A percentile compares a stretch with the other conserved stretches of the same genome.
phyloP scores from a whole-genome alignment of 1,284 basidiomycete genomes.

The Apiotrichum porosum region DNA sequence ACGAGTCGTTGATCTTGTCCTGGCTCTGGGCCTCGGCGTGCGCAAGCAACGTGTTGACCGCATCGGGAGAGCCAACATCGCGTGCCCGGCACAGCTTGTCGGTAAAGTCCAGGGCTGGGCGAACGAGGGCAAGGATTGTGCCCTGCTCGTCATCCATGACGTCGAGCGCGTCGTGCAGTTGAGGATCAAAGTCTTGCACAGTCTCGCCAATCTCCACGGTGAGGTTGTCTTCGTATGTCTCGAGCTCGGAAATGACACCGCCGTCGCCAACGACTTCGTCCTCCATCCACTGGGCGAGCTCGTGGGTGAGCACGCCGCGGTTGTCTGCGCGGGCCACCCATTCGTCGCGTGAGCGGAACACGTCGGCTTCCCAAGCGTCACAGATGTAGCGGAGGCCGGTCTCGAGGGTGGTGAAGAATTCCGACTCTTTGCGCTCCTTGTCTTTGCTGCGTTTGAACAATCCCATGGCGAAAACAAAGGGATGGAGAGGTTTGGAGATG shows the following conservation, averaged over 20 bases:
- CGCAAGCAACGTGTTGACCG: too few relatives aligned
- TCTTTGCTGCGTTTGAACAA: too few relatives aligned
- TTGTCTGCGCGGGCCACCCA: neutral
- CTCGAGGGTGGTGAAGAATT: neutral
- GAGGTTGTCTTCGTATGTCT: neutral
- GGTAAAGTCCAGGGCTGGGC: too few relatives aligned
- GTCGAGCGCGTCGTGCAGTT: neutral
- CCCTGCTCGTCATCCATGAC: neutral
- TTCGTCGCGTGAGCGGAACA: neutral
- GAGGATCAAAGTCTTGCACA: neutral
- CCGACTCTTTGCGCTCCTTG: too few relatives aligned
- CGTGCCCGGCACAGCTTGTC: too few relatives aligned
- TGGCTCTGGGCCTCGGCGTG: too few relatives aligned
- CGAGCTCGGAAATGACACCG: neutral
- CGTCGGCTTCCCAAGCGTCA: constrained; percentile 1
- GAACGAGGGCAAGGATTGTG: neutral
- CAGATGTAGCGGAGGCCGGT: neutral
- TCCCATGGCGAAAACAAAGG: too few relatives aligned
- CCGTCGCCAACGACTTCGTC: neutral
- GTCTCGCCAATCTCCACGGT: neutral
- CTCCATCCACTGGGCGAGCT: constrained; percentile 2
- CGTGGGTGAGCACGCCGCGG: neutral
- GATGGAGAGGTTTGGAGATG: too few relatives aligned
- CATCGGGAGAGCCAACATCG: too few relatives aligned
- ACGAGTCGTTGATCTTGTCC: too few relatives aligned